phyloP scores from a whole-genome alignment of 1,284 basidiomycete species.

The Sphaerobolus stellatus region DNA sequence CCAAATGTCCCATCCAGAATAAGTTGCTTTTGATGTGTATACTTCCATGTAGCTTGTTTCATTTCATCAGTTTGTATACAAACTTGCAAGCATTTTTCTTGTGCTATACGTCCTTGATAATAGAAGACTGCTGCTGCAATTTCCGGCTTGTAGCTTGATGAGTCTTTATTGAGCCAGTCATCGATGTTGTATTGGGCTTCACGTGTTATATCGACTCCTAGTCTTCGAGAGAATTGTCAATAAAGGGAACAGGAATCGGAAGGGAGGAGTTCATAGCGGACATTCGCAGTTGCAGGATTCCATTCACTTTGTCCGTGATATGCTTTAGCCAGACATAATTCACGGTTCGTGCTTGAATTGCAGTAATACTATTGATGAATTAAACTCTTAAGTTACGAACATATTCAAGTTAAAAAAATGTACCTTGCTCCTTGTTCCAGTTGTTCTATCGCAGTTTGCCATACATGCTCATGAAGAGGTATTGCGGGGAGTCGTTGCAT shows the following conservation, averaged over 20 bases:
- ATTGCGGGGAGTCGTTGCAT: slow-evolving; percentile 25
- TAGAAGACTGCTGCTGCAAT: slow-evolving; percentile 27
- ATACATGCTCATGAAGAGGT: slow-evolving; percentile 33
- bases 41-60: slow-evolving; percentile 34
- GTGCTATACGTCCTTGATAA: slow-evolving; percentile 21
- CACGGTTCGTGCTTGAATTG: slow-evolving; percentile 17
- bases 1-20: slow-evolving; percentile 41
- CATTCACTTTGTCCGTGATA: slow-evolving; percentile 16
- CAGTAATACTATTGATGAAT: slow-evolving; percentile 11
- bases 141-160: slow-evolving; percentile 21
- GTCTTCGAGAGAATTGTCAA: slow-evolving; percentile 16
- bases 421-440: slow-evolving; percentile 25
- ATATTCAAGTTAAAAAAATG: background rate
- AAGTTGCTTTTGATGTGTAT: slow-evolving; percentile 31
- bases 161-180: slow-evolving; percentile 21
- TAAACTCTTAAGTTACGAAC: background rate
- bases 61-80: slow-evolving; percentile 35
- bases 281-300: slow-evolving; percentile 10
- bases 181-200: slow-evolving; percentile 25
- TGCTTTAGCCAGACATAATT: slow-evolving; percentile 5
- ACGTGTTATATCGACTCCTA: slow-evolving; percentile 23
- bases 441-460: slow-evolving; percentile 28
- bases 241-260: slow-evolving; percentile 24
- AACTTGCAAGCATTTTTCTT: slow-evolving; percentile 25
- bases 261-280: slow-evolving; percentile 17